Conservation (phyloP, 2,329 filamentous ascomycete species). For the Diaporthe capsici region DNA sequence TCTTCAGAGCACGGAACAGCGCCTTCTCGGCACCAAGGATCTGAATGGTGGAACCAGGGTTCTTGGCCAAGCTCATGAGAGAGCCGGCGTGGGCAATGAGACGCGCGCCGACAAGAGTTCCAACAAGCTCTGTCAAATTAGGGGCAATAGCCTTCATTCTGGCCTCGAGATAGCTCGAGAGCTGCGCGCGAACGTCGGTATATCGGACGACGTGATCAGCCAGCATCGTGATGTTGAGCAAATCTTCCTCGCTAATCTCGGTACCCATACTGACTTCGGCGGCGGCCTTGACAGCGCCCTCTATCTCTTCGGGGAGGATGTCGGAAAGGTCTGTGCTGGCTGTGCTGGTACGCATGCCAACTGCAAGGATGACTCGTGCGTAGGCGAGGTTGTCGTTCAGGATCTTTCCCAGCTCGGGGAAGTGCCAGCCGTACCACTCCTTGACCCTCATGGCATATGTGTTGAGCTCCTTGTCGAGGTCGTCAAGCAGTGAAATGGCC, state of each 20-base stretch:
- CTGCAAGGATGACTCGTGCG: slow-evolving; percentile 86
- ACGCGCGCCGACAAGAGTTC: slow-evolving; percentile 92
- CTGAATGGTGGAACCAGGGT: slow-evolving; percentile 94
- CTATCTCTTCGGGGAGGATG: slow-evolving; percentile 95
- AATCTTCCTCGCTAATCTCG: slow-evolving; percentile 92
- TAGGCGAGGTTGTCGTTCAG: slow-evolving; percentile 98
- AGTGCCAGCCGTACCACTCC: slow-evolving; percentile 99
- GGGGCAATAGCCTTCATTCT: slow-evolving; percentile 98
- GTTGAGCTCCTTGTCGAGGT: slow-evolving; percentile 98
- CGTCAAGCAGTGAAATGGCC: slow-evolving; percentile 92
- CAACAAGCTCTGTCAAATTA: slow-evolving; percentile 93
- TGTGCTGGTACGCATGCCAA: slow-evolving; percentile 90
- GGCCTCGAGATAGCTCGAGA: slow-evolving; percentile 89
- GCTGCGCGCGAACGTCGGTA: slow-evolving; percentile 89
- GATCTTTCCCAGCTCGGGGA: slow-evolving; percentile 97
- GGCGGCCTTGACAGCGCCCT: slow-evolving; percentile 90
- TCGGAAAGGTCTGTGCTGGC: slow-evolving; percentile 84
- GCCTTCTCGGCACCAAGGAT: slow-evolving; percentile 99
- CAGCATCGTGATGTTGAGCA: slow-evolving; percentile 91
- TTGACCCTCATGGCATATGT: slow-evolving; percentile 99
- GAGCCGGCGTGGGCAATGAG: slow-evolving; percentile 96
- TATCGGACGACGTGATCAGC: slow-evolving; percentile 95
- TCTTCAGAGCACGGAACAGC: slow-evolving; percentile 97
- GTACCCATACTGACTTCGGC: slow-evolving; percentile 99
- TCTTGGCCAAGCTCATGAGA: slow-evolving; percentile 94